Conservation (phyloP, 208 protist species). For the Wallacemonas collosoma region DNA sequence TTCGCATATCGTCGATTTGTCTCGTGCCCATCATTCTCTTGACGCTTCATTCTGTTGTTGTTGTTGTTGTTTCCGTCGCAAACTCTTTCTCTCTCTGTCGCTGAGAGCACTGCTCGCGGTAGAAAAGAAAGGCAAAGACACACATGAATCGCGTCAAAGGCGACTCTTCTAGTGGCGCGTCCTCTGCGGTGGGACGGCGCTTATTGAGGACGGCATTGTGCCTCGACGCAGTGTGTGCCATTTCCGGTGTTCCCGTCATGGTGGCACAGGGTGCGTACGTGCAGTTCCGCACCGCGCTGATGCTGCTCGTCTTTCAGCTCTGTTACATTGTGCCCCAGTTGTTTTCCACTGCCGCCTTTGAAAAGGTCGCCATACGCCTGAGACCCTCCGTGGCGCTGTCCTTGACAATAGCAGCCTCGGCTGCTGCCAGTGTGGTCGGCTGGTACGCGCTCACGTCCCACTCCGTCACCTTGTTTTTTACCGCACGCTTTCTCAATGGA, state of each 20-base stretch:
- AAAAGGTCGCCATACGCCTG: conserved; percentile 39
- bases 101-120: no score
- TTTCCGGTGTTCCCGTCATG: conserved; percentile 37
- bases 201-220: conserved; percentile 25
- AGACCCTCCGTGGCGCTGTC: conserved; percentile 31
- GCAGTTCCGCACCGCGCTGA: conserved; percentile 27
- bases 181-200: neutral
- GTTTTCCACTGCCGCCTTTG: conserved; percentile 37
- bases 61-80: no score
- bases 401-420: conserved; percentile 42
- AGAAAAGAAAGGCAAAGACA: no score
- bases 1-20: no score
- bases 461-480: conserved; percentile 50
- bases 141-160: no score
- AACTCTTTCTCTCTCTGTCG: no score
- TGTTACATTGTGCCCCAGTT: conserved; percentile 67
- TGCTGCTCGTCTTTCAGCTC: conserved; percentile 46
- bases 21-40: no score
- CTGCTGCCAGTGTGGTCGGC: conserved; percentile 27
- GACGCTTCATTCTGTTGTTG: no score
- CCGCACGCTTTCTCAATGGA: conserved; percentile 55
- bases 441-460: conserved; percentile 33
- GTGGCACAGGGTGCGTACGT: conserved; percentile 33
- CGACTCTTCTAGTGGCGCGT: no score
- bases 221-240: conserved; percentile 37